Conservation (phyloP, 345 rosid species). For the Raphanus sativus region DNA sequence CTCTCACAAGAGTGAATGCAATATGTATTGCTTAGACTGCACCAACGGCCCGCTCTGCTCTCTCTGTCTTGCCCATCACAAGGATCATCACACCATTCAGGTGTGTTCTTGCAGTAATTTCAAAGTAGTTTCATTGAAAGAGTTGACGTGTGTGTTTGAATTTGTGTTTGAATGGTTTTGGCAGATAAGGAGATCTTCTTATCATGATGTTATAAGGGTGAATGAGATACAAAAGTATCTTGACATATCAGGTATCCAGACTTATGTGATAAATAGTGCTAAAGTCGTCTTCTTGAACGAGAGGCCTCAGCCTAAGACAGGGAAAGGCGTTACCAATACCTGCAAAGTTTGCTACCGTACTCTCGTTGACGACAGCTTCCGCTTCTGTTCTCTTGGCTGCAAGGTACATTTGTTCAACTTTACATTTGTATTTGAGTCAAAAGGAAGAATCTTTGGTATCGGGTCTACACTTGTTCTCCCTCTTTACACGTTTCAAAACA, state of each 20-base stretch:
- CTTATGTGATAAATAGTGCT: conserved; percentile 97
- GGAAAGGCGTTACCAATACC: conserved; percentile 89
- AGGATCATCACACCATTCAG: conserved; percentile 85
- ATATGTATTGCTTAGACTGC: conserved; percentile 97
- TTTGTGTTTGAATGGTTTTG: conserved; percentile 8
- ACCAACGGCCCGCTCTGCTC: conserved; percentile 79
- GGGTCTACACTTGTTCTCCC: neutral
- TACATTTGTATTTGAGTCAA: neutral
- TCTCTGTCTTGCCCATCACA: conserved; percentile 69
- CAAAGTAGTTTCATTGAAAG: too few species aligned
- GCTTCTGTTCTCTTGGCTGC: conserved; percentile 98
- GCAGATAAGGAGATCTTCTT: conserved; percentile 97
- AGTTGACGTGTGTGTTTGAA: neutral
- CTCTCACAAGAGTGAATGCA: conserved; percentile 94
- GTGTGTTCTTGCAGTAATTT: conserved; percentile 12
- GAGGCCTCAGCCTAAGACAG: conserved; percentile 96
- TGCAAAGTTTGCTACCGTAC: conserved; percentile 91
- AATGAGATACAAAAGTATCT: conserved; percentile 83
- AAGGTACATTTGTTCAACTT: conserved; percentile 56
- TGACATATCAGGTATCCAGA: conserved; percentile 84
- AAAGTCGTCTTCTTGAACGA: conserved; percentile 93
- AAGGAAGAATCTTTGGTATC: conserved; percentile 15
- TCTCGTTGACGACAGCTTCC: conserved; percentile 93
- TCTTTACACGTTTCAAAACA: conserved; percentile 29
- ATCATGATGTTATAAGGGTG: conserved; percentile 98